A percentile compares a stretch with the other conserved stretches of the same genome.
These are phyloP conservation scores for Phytopythium oedochilum DNA, from an alignment of 352 stramenopile genomes.

Conservation along the genomic window DNA sequence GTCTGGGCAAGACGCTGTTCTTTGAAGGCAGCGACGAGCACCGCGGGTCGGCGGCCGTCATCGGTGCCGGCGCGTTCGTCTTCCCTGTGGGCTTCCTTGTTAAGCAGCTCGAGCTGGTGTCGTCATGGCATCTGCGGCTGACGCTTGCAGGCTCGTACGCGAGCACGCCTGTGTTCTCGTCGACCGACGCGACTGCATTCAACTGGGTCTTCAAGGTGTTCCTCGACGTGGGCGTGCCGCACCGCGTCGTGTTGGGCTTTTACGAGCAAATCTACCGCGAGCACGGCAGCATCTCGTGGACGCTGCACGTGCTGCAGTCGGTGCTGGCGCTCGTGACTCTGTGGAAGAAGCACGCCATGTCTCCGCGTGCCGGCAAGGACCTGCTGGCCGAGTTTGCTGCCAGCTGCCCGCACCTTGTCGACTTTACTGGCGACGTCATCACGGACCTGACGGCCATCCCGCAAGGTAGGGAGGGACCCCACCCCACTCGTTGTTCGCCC, in stretches of 20 bases:
- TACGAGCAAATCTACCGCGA: conserved; percentile 81
- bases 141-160: conserved; percentile 45
- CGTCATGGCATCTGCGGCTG: conserved; percentile 69
- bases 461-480: conserved; percentile 37
- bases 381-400: conserved; percentile 67
- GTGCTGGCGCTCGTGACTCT: conserved; percentile 68
- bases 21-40: conserved; percentile 49
- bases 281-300: conserved; percentile 48
- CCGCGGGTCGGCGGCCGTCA: conserved; percentile 21
- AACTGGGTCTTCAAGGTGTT: conserved; percentile 84
- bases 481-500: background rate
- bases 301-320: conserved; percentile 69
- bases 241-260: conserved; percentile 65
- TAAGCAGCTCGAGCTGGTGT: conserved; percentile 69
- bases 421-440: conserved; percentile 75
- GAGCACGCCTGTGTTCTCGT: conserved; percentile 28
- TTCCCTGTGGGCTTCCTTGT: conserved; percentile 77
- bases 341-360: conserved; percentile 84
- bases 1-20: conserved; percentile 70
- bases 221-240: conserved; percentile 71
- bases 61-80: conserved; percentile 40
- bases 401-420: conserved; percentile 72
- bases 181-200: conserved; percentile 61
- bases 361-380: conserved; percentile 60
- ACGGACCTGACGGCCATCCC: conserved; percentile 77